A percentile compares a stretch with the other conserved stretches of the same genome.
Evolutionary conservation across 2,329 filamentous ascomycete species (phyloP).

Genomic region (Colletotrichum lupini): DNA sequence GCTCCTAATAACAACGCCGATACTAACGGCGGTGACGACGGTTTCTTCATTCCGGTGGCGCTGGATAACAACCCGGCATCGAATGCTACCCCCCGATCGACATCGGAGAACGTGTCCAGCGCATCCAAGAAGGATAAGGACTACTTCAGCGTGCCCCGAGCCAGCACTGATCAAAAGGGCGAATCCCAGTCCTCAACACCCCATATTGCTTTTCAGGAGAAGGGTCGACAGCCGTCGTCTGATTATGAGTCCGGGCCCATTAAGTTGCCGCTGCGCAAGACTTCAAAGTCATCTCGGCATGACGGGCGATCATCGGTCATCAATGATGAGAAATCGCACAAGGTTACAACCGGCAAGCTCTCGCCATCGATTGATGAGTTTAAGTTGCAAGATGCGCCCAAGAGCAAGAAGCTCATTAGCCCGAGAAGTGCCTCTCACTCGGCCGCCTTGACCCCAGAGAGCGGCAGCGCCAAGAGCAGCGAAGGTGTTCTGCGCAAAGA

Average conservation of each 20-base stretch:
- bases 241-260: constrained; percentile 61
- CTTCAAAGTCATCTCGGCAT: constrained; percentile 57
- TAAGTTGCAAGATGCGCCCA: constrained; percentile 84
- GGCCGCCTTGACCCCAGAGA: constrained; percentile 51
- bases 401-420: constrained; percentile 62
- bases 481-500: constrained; percentile 51
- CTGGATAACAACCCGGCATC: constrained; percentile 75
- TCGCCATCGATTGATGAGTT: constrained; percentile 68
- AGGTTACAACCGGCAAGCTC: constrained; percentile 50
- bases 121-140: constrained; percentile 64
- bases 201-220: constrained; percentile 94
- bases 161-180: constrained; percentile 56
- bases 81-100: constrained; percentile 64
- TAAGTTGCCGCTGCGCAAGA: constrained; percentile 60
- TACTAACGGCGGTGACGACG: constrained; percentile 61
- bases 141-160: constrained; percentile 65
- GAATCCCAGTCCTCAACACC: constrained; percentile 73
- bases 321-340: constrained; percentile 50
- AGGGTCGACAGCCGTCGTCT: constrained; percentile 73
- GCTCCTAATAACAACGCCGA: constrained; percentile 53
- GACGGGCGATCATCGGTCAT: constrained; percentile 24
- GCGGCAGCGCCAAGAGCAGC: constrained; percentile 46
- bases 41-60: constrained; percentile 81
- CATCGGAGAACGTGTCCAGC: constrained; percentile 59
- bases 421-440: constrained; percentile 58